Evolutionary conservation across 2,329 filamentous ascomycete genomes (phyloP).

Genomic region (Albifimbria verrucaria): DNA sequence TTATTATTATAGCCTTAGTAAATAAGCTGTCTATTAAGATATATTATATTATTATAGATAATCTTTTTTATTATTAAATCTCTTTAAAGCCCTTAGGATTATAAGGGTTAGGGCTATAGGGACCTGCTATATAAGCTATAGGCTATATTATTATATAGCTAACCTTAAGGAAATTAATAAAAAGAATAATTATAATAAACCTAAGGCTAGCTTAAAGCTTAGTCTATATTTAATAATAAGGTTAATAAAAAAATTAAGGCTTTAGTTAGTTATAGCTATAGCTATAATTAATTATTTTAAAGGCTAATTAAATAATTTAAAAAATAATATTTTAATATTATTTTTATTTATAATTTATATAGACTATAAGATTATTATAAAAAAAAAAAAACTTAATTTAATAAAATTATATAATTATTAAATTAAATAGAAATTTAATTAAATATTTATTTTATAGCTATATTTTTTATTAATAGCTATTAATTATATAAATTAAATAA

Average conservation of each 20-base stretch:
- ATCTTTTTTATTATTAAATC: background rate
- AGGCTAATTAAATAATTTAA: background rate
- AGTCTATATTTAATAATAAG: background rate
- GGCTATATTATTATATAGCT: background rate
- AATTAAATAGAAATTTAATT: background rate
- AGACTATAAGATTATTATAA: background rate
- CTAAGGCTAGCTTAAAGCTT: background rate
- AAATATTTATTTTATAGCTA: background rate
- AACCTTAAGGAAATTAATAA: background rate
- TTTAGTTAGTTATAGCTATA: background rate
- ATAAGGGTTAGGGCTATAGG: background rate
- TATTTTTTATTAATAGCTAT: background rate
- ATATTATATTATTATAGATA: too few relatives aligned
- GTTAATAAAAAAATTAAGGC: background rate
- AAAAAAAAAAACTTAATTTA: too few relatives aligned
- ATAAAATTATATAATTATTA: too few relatives aligned
- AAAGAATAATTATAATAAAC: too few relatives aligned
- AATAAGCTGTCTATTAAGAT: background rate
- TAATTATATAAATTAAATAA: background rate
- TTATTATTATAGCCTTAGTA: constrained; percentile 3
- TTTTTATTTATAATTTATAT: background rate
- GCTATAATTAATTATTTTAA: background rate
- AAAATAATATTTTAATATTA: background rate
- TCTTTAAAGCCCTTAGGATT: background rate
- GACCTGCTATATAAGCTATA: background rate